phyloP scores from a whole-genome alignment of 2,329 filamentous ascomycete genomes.

The Fusarium luffae region DNA sequence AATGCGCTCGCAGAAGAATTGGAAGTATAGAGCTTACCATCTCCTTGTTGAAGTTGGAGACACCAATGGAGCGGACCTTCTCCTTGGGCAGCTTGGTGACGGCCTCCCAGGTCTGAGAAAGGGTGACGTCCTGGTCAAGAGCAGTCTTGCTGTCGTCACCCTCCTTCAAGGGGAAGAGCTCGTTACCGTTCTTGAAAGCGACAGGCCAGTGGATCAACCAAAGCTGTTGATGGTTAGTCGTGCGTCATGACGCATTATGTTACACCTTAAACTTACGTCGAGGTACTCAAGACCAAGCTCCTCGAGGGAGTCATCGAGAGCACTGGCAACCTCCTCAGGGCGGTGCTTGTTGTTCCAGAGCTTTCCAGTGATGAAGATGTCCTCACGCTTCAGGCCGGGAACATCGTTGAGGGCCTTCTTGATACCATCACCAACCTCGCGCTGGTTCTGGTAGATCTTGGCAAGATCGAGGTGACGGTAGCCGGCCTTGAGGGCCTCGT shows the following conservation, averaged over 20 bases:
- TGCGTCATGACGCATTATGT: neutral
- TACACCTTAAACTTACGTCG: conserved; percentile 53
- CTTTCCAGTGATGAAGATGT: conserved; percentile 75
- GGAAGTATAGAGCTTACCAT: conserved; percentile 46
- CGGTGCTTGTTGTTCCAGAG: conserved; percentile 70
- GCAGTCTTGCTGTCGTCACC: conserved; percentile 50
- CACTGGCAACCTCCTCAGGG: conserved; percentile 67
- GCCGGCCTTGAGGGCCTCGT: conserved; percentile 69
- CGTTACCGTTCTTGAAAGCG: conserved; percentile 54
- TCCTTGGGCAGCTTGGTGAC: conserved; percentile 68
- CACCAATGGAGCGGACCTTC: conserved; percentile 75
- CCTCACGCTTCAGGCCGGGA: conserved; percentile 63
- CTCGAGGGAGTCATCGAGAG: conserved; percentile 65
- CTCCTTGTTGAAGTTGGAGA: conserved; percentile 78
- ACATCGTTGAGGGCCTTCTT: conserved; percentile 58
- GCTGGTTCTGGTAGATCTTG: conserved; percentile 72
- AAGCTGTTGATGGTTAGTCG: conserved; percentile 50
- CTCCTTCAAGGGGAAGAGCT: conserved; percentile 58
- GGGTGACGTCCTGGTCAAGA: conserved; percentile 58
- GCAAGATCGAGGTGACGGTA: conserved; percentile 71
- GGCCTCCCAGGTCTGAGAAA: conserved; percentile 59
- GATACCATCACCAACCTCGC: conserved; percentile 67
- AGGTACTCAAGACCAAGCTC: conserved; percentile 68
- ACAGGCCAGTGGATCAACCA: conserved; percentile 74
- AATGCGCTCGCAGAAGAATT: neutral